Conservation (phyloP, 1,139 yeast species). For the Maudiozyma humilis region DNA sequence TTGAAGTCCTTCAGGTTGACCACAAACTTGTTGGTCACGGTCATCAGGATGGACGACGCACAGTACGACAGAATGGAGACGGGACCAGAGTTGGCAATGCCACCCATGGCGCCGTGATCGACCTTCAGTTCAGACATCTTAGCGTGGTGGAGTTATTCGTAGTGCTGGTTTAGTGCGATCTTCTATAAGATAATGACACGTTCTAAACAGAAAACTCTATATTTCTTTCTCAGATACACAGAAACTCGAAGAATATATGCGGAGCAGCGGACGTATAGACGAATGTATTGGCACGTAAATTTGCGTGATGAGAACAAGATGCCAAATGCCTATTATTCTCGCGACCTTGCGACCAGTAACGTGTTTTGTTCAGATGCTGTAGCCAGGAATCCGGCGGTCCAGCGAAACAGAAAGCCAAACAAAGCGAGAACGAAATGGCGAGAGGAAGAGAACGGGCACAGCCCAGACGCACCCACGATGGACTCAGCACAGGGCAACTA, state of each 20-base stretch:
- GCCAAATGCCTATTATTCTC: background rate
- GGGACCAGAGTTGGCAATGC: constrained; percentile 70
- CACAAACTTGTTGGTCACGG: constrained; percentile 94
- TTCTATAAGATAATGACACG: background rate
- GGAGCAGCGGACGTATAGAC: no score
- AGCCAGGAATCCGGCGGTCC: no score
- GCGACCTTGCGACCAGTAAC: background rate
- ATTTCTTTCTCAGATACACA: no score
- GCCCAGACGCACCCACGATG: no score
- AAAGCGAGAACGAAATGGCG: background rate
- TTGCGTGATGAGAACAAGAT: no score
- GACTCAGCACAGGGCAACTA: no score
- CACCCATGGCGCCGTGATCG: constrained; percentile 26
- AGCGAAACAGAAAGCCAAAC: no score
- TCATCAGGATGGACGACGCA: constrained; percentile 88
- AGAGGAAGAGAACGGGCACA: background rate
- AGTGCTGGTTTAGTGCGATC: background rate
- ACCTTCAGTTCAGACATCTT: constrained; percentile 29
- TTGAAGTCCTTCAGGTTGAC: constrained; percentile 76
- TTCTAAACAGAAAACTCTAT: background rate
- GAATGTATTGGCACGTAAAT: no score
- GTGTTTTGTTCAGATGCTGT: no score
- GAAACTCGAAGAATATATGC: no score
- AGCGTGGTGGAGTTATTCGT: background rate
- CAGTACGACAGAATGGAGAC: constrained; percentile 83